Evolutionary conservation across 768 basidiomycete species (phyloP).

Genomic region (Cubamyces lactineus): DNA sequence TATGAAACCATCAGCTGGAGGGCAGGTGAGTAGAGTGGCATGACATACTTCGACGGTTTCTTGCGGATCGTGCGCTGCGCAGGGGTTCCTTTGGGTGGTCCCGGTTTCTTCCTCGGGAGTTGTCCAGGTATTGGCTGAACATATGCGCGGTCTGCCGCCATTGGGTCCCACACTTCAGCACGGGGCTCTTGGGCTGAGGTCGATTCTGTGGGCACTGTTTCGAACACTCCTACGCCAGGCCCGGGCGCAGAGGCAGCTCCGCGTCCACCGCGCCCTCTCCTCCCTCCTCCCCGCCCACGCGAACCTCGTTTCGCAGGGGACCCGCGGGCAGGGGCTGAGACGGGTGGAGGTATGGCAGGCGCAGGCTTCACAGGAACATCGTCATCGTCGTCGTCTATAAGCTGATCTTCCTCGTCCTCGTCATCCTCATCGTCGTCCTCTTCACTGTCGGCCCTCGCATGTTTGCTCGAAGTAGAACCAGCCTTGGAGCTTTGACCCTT

Average conservation of each 20-base stretch:
- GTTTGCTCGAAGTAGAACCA: slow-evolving; percentile 36
- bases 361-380: slow-evolving; percentile 27
- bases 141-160: not conserved
- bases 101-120: slow-evolving; percentile 30
- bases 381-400: slow-evolving; percentile 73
- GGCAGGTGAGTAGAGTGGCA: not conserved
- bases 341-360: slow-evolving; percentile 29
- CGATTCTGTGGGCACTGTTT: slow-evolving; percentile 43
- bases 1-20: not conserved
- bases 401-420: slow-evolving; percentile 78
- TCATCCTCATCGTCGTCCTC: slow-evolving; percentile 66
- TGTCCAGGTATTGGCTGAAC: slow-evolving; percentile 2
- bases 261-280: slow-evolving; percentile 35
- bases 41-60: slow-evolving; percentile 35
- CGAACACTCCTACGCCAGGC: slow-evolving; percentile 34
- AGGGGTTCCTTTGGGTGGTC: slow-evolving; percentile 29
- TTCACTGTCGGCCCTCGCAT: slow-evolving; percentile 30
- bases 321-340: slow-evolving; percentile 21
- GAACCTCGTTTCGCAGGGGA: slow-evolving; percentile 33
- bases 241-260: slow-evolving; percentile 20
- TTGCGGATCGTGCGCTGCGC: slow-evolving; percentile 37
- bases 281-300: slow-evolving; percentile 47
- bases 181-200: slow-evolving; percentile 16
- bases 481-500: slow-evolving; percentile 42
- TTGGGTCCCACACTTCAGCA: slow-evolving; percentile 25